Conservation (phyloP, 2,329 filamentous ascomycete genomes). For the Byssoonygena ceratinophila region DNA sequence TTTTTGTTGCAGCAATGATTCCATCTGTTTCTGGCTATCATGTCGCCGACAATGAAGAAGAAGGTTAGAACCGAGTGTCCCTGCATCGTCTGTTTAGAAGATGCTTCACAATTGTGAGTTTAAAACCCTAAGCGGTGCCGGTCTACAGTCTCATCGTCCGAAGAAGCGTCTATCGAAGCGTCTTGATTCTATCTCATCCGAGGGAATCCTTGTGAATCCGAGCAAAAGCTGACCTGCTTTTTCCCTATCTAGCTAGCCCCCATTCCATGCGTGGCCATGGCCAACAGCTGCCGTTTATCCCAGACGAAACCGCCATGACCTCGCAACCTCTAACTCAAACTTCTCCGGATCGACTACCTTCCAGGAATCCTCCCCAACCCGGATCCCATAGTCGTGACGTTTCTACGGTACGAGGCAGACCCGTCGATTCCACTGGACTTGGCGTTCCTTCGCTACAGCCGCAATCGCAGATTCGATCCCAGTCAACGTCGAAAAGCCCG, state of each 20-base stretch:
- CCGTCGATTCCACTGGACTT: slow-evolving; percentile 28
- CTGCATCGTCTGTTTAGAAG: slow-evolving; percentile 8
- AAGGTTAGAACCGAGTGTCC: background rate
- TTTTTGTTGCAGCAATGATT: background rate
- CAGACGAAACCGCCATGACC: slow-evolving; percentile 30
- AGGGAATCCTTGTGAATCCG: slow-evolving; percentile 5
- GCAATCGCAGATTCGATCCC: slow-evolving; percentile 28
- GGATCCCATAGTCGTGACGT: slow-evolving; percentile 36
- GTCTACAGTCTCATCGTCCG: slow-evolving; percentile 6
- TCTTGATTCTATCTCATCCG: background rate
- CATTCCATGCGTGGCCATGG: slow-evolving; percentile 30
- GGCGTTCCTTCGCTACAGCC: slow-evolving; percentile 29
- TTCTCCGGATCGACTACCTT: slow-evolving; percentile 29
- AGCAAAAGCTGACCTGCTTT: slow-evolving; percentile 3
- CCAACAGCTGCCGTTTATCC: slow-evolving; percentile 34
- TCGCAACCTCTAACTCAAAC: slow-evolving; percentile 32
- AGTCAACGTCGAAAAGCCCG: slow-evolving; percentile 36
- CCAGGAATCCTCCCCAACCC: slow-evolving; percentile 30
- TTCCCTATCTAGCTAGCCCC: slow-evolving; percentile 24
- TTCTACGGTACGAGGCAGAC: slow-evolving; percentile 36
- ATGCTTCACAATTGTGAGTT: slow-evolving; percentile 15
- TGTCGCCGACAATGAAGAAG: slow-evolving; percentile 3
- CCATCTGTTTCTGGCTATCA: background rate
- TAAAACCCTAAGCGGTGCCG: slow-evolving; percentile 3
- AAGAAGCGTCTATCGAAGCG: background rate